These are phyloP conservation scores for Carex cristatella DNA, from an alignment of 176 grass and related monocot genomes.

Conservation along the genomic window DNA sequence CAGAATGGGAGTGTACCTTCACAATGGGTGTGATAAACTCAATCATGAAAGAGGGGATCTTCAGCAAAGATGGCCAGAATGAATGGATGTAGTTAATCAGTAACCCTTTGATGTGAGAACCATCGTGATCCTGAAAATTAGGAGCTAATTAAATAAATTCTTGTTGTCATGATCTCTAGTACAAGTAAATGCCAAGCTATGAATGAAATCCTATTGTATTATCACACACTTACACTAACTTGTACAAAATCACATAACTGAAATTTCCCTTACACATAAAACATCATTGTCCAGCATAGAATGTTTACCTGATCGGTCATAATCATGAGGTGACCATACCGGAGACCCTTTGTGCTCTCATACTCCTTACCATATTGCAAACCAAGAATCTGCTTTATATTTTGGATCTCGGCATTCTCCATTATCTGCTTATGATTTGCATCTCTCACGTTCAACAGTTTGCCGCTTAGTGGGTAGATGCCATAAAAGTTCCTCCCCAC, in stretches of 20 bases:
- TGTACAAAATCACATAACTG: background rate
- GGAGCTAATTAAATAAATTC: background rate
- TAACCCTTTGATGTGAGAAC: conserved; percentile 44
- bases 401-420: conserved; percentile 46
- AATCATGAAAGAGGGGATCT: conserved; percentile 46
- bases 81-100: conserved; percentile 41
- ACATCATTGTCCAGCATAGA: background rate
- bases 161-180: background rate
- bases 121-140: conserved; percentile 41
- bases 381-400: conserved; percentile 45
- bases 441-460: conserved; percentile 44
- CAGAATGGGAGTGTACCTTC: conserved; percentile 17
- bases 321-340: conserved; percentile 60
- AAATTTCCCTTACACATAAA: background rate
- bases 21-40: conserved; percentile 49
- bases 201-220: background rate
- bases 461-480: conserved; percentile 39
- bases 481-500: conserved; percentile 47
- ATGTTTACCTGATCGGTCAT: conserved; percentile 42
- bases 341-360: conserved; percentile 36
- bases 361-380: conserved; percentile 52
- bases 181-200: background rate
- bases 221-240: background rate
- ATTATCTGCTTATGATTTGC: conserved; percentile 43
- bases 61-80: conserved; percentile 45